Base-by-base conservation (phyloP, 208 protist genomes). In the Porcisia deanei region DNA sequence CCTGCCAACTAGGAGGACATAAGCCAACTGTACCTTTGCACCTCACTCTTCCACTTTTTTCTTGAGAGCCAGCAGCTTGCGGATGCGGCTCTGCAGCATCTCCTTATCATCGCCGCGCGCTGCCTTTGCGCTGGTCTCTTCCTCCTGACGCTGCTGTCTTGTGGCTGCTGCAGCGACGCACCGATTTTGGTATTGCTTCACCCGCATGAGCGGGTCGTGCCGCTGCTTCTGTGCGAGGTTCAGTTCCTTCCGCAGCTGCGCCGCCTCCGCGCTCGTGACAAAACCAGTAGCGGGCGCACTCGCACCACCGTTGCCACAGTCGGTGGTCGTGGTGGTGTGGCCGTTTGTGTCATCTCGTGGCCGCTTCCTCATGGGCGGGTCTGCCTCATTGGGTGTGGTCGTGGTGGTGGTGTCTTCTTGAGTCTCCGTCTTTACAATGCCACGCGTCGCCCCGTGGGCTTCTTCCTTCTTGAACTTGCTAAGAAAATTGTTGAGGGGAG, bases 141-240 rank as follows among this genome's bases (percentile, higher is more conserved):
- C 65, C 57, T 85, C 68, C 10, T 77, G 73, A 16, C 80, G 67
- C 73, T 82, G 80, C 55, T 82, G 73, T n/a, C 77, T 67, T 7
- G 82, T 80, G 2, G 93, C 93, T 4, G 87, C 91, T 9, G 69
- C 84, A 7, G 91, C 89, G 55, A 97, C 88, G 1, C 80, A 86
- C 30, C 75, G 72, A 73, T 97, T 93, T 49, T 94, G 80, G 67
- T 91, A 88, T 41, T 80, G 68, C 73, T 85, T 70, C 59, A 95
- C 83, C 34, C 85, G 82, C 45, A 80, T 47, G 9, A 95, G 76
- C 5, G 93, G 93, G 68, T 97, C 93, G 14, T 91, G 82, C 8
- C 83, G 77, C 57, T 87, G 73, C 74, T 97, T 97, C 71, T 94
- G 80, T 18, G 90, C 58, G 14, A 73, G 83, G 61, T 95, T 91